phyloP scores from a whole-genome alignment of 2,329 filamentous ascomycete species.

The Huntiella omanensis region DNA sequence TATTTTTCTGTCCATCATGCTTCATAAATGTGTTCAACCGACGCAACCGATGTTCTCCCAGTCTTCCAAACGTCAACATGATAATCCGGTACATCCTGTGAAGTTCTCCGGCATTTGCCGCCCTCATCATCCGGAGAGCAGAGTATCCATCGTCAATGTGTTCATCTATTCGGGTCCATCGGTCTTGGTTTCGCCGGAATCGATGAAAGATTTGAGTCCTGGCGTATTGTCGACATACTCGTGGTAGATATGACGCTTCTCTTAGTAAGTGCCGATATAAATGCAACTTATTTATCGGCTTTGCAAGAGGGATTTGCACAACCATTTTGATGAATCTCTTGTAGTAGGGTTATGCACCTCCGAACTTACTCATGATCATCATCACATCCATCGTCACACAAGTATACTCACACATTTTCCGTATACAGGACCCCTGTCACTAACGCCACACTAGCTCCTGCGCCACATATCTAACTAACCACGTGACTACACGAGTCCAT shows the following conservation, averaged over 20 bases:
- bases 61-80: constrained; percentile 31
- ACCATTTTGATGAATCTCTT: constrained; percentile 1
- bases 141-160: constrained; percentile 24
- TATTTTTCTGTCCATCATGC: constrained; percentile 21
- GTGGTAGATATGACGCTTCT: constrained; percentile 40
- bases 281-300: constrained; percentile 18
- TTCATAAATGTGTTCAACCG: constrained; percentile 24
- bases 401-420: no score
- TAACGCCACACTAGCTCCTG: no score
- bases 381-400: no score
- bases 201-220: constrained; percentile 24
- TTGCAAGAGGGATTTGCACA: constrained; percentile 18
- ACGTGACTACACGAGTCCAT: background rate
- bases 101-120: constrained; percentile 32
- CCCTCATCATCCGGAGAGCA: constrained; percentile 29
- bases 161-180: constrained; percentile 15
- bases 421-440: no score
- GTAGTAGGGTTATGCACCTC: no score
- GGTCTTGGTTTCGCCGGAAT: constrained; percentile 24
- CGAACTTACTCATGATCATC: no score
- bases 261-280: constrained; percentile 42
- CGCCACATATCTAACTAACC: background rate
- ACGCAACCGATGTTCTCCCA: constrained; percentile 30
- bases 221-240: constrained; percentile 27
- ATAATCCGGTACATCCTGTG: constrained; percentile 29